phyloP scores from a whole-genome alignment of 129 eudicot genomes.

The Centella asiatica region DNA sequence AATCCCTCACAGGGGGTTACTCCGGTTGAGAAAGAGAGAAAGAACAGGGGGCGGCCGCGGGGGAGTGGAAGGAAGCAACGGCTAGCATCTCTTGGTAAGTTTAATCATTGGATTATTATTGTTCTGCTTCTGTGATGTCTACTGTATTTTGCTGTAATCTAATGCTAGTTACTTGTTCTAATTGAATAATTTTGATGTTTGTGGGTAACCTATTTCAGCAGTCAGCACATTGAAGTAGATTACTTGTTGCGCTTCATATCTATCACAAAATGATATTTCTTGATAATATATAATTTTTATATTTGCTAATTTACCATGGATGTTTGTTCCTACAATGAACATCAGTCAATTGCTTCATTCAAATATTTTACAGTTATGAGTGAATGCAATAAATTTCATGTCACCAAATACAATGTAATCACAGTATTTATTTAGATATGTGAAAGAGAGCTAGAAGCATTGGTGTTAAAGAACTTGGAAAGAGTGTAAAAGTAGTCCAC shows the following conservation, averaged over 20 bases:
- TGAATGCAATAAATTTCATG: too few relatives aligned
- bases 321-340: too few relatives aligned
- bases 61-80: conserved; percentile 90
- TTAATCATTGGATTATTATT: not conserved
- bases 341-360: too few relatives aligned
- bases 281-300: not conserved
- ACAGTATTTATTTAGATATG: too few relatives aligned
- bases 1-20: conserved; percentile 36
- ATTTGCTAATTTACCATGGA: not conserved
- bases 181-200: conserved; percentile 9
- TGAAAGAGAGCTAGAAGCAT: too few relatives aligned
- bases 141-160: not conserved
- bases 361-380: too few relatives aligned
- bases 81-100: conserved; percentile 72
- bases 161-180: not conserved
- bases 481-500: too few relatives aligned
- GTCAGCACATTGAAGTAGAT: conserved; percentile 4
- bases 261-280: not conserved
- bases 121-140: too few relatives aligned
- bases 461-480: too few relatives aligned
- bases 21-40: conserved; percentile 26
- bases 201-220: too few relatives aligned
- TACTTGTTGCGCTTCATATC: not conserved
- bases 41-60: conserved; percentile 71
- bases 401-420: too few relatives aligned